Evolutionary conservation across 192 early-diverging fungal species (phyloP), one percentile per base, ranked within the genome.

Genomic region (Umbelopsis sp.): DNA sequence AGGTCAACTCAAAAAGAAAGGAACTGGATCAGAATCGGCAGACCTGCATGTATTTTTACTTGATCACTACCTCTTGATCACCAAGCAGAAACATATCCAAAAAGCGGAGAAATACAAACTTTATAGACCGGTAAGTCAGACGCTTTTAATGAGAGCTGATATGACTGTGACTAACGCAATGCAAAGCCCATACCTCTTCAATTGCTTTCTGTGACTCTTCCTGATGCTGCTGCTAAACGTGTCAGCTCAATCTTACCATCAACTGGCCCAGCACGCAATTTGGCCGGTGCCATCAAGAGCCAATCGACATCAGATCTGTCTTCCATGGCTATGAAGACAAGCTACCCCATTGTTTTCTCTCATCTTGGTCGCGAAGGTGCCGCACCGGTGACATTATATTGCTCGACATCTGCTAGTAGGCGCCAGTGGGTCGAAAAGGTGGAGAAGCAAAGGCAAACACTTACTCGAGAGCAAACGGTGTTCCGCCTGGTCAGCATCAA

Each of bases 381-480:
- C 18, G 49, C 46, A 22, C 48, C 68, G 7, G 89, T 91, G 61
- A 91, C 90, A 0, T 75, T 98, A 47, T 91, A 92, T 66, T 92
- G 93, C 6, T 80, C 87, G 15, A 91, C 89, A 55, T 74, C 85
- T 35, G 89, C 92, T 1, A 91, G 90, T 46, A 84, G 92, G 27
- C 85, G 86, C 67, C 85, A 93, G 44, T 97, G 96, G 97, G 79
- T 91, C 49, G 90, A 94, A 55, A 87, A 88, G 61, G 93, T 98
- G 49, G 79, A 85, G 45, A 82, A 85, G 41, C 89, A 91, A 68
- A 88, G 86, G 65, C 51, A 74, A 23, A 66, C 78, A n/a, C 67
- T 84, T 16, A 74, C 71, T n/a, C 77, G 77, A 1, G 65, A 75
- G 64, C 66, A 80, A 53, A 65, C 74, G 52, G 70, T 81, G 41